Base-by-base conservation (phyloP, 208 protist species). In the Trichomonas tenax region DNA sequence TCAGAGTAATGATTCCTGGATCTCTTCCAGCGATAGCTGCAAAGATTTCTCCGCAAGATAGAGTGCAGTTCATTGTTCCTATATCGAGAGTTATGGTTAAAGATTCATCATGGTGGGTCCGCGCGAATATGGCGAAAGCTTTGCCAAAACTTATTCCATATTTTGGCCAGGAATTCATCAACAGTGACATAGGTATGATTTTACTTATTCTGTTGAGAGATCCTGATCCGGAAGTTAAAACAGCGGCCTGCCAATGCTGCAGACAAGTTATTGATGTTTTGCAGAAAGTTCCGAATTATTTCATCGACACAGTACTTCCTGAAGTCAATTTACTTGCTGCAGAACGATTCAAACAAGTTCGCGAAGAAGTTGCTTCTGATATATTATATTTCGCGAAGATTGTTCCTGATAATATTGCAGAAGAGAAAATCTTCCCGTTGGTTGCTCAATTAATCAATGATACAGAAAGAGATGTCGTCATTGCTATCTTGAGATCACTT, bases 181-280 rank as follows among this genome's bases (percentile, higher is more conserved):
- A 44, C 15, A 93, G 86, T 93, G 86, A 93, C 51, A 93, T 93
- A 38, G 86, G 86, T 34, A 26, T 44, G 31, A 93, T 93, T 38
- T 17, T 93, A 14, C 44, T 93, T 51, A 48, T 51, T 58, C 15
- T 93, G 2, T 36, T 93, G 15, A 23, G 86, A 51, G 86, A 93
- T 93, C 45, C 45, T 8, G 86, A 93, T 93, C 86, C 86, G 17
- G 86, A 93, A 93, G 86, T 93, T 34, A 93, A 93, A 93, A 93
- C 86, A n/a, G 86, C 86, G 0, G 86, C 86, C 21, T 48, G 40
- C n/a, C 3, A 9, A 51, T 93, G 86, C 31, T 93, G 86, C n/a
- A 93, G 44, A 38, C 86, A 93, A 51, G 46, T 48, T 51, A 31
- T 93, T 93, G 86, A 93, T 38, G 40, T 51, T 51, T 44, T 93